A percentile compares a stretch with the other conserved stretches of the same genome.
Conservation (phyloP, 2,329 filamentous ascomycete species). For the Neonectria magnoliae region DNA sequence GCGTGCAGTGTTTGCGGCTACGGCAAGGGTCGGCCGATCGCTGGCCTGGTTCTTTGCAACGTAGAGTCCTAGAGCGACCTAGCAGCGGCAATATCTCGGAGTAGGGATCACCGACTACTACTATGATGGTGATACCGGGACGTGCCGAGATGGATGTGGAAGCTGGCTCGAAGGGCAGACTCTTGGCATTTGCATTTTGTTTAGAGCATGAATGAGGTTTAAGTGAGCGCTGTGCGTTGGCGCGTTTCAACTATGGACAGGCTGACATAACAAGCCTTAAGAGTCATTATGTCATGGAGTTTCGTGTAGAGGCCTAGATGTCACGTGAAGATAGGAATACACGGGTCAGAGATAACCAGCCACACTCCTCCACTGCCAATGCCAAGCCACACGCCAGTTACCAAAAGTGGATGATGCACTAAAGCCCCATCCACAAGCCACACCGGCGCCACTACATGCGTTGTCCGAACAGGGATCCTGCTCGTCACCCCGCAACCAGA, state of each 20-base stretch:
- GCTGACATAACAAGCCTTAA: background rate
- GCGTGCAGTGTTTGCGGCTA: background rate
- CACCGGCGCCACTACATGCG: conserved; percentile 13
- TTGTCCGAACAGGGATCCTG: conserved; percentile 17
- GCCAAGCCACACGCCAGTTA: background rate
- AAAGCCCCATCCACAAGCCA: background rate
- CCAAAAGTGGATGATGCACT: background rate
- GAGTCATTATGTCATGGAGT: background rate
- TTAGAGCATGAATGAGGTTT: background rate
- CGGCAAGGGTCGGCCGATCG: background rate
- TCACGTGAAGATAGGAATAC: conserved; percentile 10
- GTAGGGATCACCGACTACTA: background rate
- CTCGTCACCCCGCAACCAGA: conserved; percentile 30
- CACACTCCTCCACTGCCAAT: background rate
- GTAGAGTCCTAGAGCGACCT: background rate
- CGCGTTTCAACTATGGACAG: background rate
- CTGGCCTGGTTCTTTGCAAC: background rate
- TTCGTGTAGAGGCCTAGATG: background rate
- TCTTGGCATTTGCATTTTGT: background rate
- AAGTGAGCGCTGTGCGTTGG: background rate
- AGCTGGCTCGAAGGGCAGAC: background rate
- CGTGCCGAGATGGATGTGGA: background rate
- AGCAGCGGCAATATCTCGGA: conserved; percentile 4
- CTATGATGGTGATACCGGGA: background rate
- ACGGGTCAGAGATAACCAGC: background rate